Evolutionary conservation across 768 basidiomycete species (phyloP), one percentile per base, ranked within the genome.

Genomic region (Trametes sanguinea): DNA sequence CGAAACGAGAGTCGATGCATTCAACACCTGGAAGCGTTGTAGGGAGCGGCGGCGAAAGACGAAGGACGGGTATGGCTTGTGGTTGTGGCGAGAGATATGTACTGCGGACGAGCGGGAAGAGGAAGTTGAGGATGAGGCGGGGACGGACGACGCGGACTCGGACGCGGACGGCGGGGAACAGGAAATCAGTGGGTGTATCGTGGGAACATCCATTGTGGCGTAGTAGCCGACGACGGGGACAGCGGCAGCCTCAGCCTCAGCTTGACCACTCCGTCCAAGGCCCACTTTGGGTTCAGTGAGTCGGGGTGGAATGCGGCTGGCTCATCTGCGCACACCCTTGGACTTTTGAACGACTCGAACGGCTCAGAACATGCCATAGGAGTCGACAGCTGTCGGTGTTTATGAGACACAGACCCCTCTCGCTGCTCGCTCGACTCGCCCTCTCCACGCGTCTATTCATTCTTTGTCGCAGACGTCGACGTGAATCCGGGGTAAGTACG

Each of bases 171-270:
- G 47, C 54, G 50, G 54, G 17, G 54, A 57, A 51, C 37, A 13
- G 27, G 35, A 27, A 29, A 39, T 14, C 11, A 55, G 30, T 35
- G 32, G 50, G 10, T 14, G 42, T 27, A 30, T 4, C 58, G 63
- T 64, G 59, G 51, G 59, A 64, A 64, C 11, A 29, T 60, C 52
- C 63, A 60, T 64, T 51, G 42, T 59, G 47, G 62, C 57, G 57
- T 58, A 6, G 44, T 13, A 37, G 39, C 39, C 39, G 39, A 39
- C 39, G 39, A 39, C 39, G 8, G 22, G 22, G 22, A 22, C 22
- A 22, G 22, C 22, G 22, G 22, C 22, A 22, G 22, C 22, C 22
- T 22, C 22, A 22, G 22, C 22, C 22, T 22, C 22, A 22, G 22
- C 35, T 37, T 37, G 35, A 11, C 35, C 35, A 37, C 6, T 6